phyloP scores from a whole-genome alignment of 495 filamentous ascomycete species.

The Penicillium cosmopolitanum region DNA sequence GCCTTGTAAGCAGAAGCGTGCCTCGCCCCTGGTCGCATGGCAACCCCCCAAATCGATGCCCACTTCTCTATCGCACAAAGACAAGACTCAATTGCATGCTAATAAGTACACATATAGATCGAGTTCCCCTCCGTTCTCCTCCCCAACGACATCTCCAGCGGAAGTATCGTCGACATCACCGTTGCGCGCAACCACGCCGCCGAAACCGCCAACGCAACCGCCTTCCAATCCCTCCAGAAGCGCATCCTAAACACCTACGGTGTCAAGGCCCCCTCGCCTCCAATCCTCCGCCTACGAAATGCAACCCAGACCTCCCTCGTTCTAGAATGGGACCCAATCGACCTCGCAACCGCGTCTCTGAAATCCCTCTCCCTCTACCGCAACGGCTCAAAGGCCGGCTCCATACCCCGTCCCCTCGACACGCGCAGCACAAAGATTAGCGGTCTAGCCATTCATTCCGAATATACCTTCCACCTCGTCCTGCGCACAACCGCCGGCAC shows the following conservation, averaged over 20 bases:
- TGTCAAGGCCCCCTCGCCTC: slow-evolving; percentile 72
- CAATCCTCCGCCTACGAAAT: slow-evolving; percentile 87
- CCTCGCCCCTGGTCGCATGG: slow-evolving; percentile 27
- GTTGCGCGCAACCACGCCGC: slow-evolving; percentile 84
- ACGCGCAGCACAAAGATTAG: slow-evolving; percentile 95
- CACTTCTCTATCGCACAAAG: too few species aligned
- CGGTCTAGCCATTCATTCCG: slow-evolving; percentile 92
- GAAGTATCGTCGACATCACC: slow-evolving; percentile 97
- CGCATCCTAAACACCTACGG: slow-evolving; percentile 87
- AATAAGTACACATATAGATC: slow-evolving; percentile 62
- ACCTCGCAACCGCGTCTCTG: slow-evolving; percentile 87
- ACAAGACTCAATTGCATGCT: slow-evolving; percentile 8
- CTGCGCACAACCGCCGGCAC: slow-evolving; percentile 90
- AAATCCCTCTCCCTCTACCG: slow-evolving; percentile 87
- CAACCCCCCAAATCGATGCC: neutral
- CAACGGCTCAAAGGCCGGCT: slow-evolving; percentile 94
- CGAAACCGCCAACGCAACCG: slow-evolving; percentile 69
- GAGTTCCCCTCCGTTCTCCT: slow-evolving; percentile 99
- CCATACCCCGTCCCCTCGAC: slow-evolving; percentile 81
- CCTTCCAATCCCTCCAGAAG: slow-evolving; percentile 83
- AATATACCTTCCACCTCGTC: slow-evolving; percentile 93
- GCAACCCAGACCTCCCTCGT: slow-evolving; percentile 96
- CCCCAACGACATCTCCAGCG: slow-evolving; percentile 88
- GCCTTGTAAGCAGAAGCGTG: slow-evolving; percentile 74
- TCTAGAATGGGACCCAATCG: slow-evolving; percentile 96